Evolutionary conservation across 2,329 filamentous ascomycete genomes (phyloP).

Genomic region (Exophiala lecanii-corni): DNA sequence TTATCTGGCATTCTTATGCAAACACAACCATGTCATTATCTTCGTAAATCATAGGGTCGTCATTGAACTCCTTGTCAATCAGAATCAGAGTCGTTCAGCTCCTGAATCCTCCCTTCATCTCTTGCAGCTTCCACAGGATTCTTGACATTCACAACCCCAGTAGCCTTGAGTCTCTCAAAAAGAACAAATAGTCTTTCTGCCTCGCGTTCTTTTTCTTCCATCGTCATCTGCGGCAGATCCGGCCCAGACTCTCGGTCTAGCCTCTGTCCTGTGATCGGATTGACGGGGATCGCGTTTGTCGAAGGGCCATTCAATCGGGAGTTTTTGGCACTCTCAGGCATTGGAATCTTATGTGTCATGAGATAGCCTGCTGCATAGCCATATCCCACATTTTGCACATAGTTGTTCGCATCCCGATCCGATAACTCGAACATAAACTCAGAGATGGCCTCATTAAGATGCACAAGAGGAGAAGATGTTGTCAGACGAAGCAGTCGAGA

Average conservation of each 20-base stretch:
- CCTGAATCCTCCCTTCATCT: constrained; percentile 63
- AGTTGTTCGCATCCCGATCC: constrained; percentile 69
- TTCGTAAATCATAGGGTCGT: neutral
- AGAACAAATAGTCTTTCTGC: constrained; percentile 85
- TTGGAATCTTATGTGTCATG: constrained; percentile 73
- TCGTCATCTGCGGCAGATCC: constrained; percentile 70
- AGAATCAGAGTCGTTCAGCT: constrained; percentile 23
- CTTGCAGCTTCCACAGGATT: constrained; percentile 71
- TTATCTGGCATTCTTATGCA: too few species aligned
- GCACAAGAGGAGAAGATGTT: constrained; percentile 65
- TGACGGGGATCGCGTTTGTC: constrained; percentile 47
- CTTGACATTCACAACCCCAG: constrained; percentile 70
- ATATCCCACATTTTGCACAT: constrained; percentile 90
- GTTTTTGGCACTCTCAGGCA: constrained; percentile 64
- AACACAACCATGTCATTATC: neutral
- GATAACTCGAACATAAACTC: constrained; percentile 83
- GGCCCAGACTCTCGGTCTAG: constrained; percentile 49
- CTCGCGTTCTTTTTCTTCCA: constrained; percentile 87
- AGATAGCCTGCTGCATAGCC: constrained; percentile 90
- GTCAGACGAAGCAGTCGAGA: constrained; percentile 73
- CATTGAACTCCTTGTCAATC: constrained; percentile 8
- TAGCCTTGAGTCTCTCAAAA: constrained; percentile 78
- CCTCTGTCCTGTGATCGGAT: constrained; percentile 83
- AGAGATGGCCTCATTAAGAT: constrained; percentile 69
- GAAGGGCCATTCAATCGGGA: constrained; percentile 29